phyloP scores from a whole-genome alignment of 495 filamentous ascomycete species.

The Cairneyella variabilis region DNA sequence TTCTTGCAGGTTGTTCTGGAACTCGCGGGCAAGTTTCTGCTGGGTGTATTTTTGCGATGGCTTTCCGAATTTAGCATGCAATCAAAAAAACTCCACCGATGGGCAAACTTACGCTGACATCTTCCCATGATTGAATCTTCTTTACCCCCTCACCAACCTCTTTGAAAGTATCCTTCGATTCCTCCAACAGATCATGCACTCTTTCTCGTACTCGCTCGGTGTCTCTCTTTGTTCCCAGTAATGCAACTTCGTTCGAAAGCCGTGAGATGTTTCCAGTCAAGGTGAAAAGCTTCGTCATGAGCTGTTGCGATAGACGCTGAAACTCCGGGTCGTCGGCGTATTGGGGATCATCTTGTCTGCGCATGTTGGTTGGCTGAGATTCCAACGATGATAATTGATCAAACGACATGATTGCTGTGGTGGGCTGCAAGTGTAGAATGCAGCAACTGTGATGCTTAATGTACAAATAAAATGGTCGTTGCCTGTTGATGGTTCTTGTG shows the following conservation, averaged over 20 bases:
- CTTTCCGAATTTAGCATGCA: slow-evolving; percentile 40
- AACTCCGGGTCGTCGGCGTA: slow-evolving; percentile 96
- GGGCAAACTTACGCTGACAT: slow-evolving; percentile 69
- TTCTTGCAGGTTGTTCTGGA: slow-evolving; percentile 78
- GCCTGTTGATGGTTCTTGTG: slow-evolving; percentile 11
- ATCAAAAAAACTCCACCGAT: not conserved
- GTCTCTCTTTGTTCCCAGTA: slow-evolving; percentile 86
- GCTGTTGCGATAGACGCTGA: slow-evolving; percentile 68
- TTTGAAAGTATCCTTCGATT: slow-evolving; percentile 83
- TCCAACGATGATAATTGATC: slow-evolving; percentile 81
- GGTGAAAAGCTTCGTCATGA: slow-evolving; percentile 81
- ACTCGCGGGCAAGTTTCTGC: slow-evolving; percentile 88
- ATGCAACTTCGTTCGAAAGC: slow-evolving; percentile 72
- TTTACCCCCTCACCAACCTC: slow-evolving; percentile 90
- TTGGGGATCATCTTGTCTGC: slow-evolving; percentile 57
- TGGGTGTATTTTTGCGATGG: slow-evolving; percentile 92
- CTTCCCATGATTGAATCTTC: slow-evolving; percentile 85
- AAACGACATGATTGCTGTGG: slow-evolving; percentile 71
- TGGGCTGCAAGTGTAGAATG: not conserved
- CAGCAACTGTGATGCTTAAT: not conserved
- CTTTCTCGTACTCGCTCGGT: slow-evolving; percentile 87
- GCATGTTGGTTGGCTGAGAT: slow-evolving; percentile 44
- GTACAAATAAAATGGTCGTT: slow-evolving; percentile 15
- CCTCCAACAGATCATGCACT: slow-evolving; percentile 79
- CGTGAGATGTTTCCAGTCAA: slow-evolving; percentile 83